Percentiles rank a stretch among this genome's conserved stretches.
Evolutionary conservation across 495 filamentous ascomycete species (phyloP).

Genomic region (Trichoderma orchidacearum): DNA sequence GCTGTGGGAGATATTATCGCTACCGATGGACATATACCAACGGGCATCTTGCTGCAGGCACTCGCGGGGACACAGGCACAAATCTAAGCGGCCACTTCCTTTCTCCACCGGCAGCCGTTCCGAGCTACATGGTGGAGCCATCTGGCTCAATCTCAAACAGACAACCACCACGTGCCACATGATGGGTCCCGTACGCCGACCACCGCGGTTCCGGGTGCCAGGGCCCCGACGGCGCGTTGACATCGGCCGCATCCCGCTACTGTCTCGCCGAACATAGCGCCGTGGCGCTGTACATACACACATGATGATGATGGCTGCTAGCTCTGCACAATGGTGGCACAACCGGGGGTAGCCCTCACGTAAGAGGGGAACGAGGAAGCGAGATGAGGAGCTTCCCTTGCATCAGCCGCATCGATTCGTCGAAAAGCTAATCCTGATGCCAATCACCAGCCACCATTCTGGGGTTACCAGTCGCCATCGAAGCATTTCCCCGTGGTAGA

Average conservation of each 20-base stretch:
- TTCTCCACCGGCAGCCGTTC: neutral
- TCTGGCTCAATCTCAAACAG: neutral
- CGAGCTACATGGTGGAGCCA: neutral
- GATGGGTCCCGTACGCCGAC: too few species aligned
- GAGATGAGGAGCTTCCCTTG: neutral
- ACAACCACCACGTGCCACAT: neutral
- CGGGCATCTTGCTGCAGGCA: neutral
- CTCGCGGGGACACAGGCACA: neutral
- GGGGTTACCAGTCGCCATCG: too few species aligned
- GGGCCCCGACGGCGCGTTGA: neutral
- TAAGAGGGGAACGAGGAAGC: neutral
- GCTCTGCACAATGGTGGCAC: neutral
- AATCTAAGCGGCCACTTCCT: neutral
- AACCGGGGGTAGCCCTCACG: neutral
- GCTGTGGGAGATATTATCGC: neutral
- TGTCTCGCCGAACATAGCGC: neutral
- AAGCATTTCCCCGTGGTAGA: too few species aligned
- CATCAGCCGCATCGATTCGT: neutral
- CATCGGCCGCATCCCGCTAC: neutral
- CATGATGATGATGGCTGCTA: neutral
- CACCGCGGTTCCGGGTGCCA: neutral
- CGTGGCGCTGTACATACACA: neutral
- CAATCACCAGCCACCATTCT: neutral
- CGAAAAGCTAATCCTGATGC: too few species aligned
- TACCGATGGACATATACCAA: neutral